phyloP scores from a whole-genome alignment of 1,284 basidiomycete genomes.

The Calocybe gambosa region DNA sequence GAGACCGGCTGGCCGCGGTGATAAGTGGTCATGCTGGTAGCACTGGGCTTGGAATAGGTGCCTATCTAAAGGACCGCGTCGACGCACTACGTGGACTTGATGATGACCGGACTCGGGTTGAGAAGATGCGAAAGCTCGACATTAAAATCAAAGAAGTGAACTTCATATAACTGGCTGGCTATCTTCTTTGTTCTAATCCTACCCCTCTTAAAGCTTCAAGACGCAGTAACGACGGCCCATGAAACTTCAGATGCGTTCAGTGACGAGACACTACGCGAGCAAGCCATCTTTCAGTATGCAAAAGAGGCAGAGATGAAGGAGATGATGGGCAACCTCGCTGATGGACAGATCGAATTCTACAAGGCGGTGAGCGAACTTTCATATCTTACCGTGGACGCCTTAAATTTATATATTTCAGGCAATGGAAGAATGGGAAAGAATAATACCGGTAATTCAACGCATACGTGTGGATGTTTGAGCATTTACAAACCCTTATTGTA shows the following conservation, averaged over 20 bases:
- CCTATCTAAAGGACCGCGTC: constrained; percentile 92
- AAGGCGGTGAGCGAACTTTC: constrained; percentile 53
- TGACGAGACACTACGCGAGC: constrained; percentile 88
- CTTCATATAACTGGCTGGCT: not conserved
- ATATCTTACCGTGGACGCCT: constrained; percentile 3
- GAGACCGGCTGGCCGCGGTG: constrained; percentile 85
- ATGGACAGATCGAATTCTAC: constrained; percentile 94
- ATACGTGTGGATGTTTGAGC: constrained; percentile 54
- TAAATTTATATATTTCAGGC: constrained; percentile 36
- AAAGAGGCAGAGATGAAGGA: constrained; percentile 97
- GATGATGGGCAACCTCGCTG: constrained; percentile 81
- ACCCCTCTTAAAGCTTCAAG: constrained; percentile 66
- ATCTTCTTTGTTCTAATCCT: constrained; percentile 7
- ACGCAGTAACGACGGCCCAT: constrained; percentile 91
- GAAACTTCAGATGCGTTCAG: constrained; percentile 96
- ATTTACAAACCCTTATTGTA: constrained; percentile 5
- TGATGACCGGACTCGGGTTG: constrained; percentile 88
- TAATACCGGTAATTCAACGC: constrained; percentile 81
- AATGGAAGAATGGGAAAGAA: constrained; percentile 91
- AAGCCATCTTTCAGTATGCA: constrained; percentile 81
- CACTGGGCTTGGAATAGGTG: constrained; percentile 76
- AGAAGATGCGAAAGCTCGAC: constrained; percentile 90
- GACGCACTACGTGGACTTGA: constrained; percentile 90
- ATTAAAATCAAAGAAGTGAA: constrained; percentile 89
- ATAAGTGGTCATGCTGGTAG: constrained; percentile 78